A percentile compares a stretch with the other conserved stretches of the same genome.
These are phyloP conservation scores for Lactifluus hygrophoroides DNA, from an alignment of 768 basidiomycete species.

Conservation along the genomic window DNA sequence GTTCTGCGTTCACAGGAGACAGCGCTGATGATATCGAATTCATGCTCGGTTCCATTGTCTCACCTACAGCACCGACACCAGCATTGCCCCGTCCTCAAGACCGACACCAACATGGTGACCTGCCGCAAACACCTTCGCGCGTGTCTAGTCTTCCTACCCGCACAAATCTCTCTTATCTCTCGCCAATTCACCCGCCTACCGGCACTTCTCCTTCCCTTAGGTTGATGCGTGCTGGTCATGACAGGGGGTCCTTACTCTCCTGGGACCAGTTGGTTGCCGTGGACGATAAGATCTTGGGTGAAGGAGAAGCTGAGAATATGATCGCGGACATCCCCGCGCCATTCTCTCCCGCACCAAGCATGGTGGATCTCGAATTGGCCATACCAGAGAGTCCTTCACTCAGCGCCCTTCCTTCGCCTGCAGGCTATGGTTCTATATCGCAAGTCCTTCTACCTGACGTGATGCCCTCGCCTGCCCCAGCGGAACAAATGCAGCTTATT, in stretches of 20 bases:
- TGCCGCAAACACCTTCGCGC: slow-evolving; percentile 54
- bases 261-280: slow-evolving; percentile 70
- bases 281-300: slow-evolving; percentile 46
- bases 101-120: slow-evolving; percentile 25
- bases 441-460: slow-evolving; percentile 75
- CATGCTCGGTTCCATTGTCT: slow-evolving; percentile 58
- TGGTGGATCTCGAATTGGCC: slow-evolving; percentile 37
- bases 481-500: slow-evolving; percentile 22
- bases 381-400: slow-evolving; percentile 62
- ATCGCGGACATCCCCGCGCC: slow-evolving; percentile 67
- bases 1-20: slow-evolving; percentile 28
- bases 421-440: slow-evolving; percentile 71
- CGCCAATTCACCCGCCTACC: slow-evolving; percentile 40
- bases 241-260: slow-evolving; percentile 62
- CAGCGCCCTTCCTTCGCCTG: slow-evolving; percentile 62
- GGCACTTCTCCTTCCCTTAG: slow-evolving; percentile 39
- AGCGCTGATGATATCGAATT: slow-evolving; percentile 68
- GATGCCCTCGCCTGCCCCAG: slow-evolving; percentile 63
- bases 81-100: slow-evolving; percentile 54
- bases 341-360: slow-evolving; percentile 54
- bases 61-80: slow-evolving; percentile 63
- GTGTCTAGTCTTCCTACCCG: slow-evolving; percentile 43
- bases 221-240: slow-evolving; percentile 33
- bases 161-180: slow-evolving; percentile 53
- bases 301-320: slow-evolving; percentile 65